These are phyloP conservation scores for Aspergillus eucalypticola DNA, from an alignment of 2,329 filamentous ascomycete genomes.

Conservation along the genomic window DNA sequence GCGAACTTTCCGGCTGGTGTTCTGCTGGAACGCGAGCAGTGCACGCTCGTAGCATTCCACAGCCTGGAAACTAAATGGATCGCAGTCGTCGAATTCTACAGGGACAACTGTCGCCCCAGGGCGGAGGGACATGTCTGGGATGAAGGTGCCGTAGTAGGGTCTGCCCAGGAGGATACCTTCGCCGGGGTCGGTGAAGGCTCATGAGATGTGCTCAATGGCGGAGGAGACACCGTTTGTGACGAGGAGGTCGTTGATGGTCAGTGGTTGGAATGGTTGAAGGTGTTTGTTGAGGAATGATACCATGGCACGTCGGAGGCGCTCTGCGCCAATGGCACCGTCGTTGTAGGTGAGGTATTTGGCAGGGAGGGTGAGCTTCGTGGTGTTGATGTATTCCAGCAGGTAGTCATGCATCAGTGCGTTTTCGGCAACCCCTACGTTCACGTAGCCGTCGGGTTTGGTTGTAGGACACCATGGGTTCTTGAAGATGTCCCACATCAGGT, in stretches of 20 bases:
- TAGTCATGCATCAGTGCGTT: conserved; percentile 54
- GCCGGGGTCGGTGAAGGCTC: conserved; percentile 34
- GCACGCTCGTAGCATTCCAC: conserved; percentile 50
- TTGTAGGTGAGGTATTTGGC: conserved; percentile 40
- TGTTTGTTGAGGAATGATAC: conserved; percentile 36
- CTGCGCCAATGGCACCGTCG: conserved; percentile 36
- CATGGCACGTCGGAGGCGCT: conserved; percentile 28
- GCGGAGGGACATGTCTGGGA: conserved; percentile 48
- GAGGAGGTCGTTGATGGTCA: conserved; percentile 31
- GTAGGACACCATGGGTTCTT: conserved; percentile 48
- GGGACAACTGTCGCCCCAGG: conserved; percentile 46
- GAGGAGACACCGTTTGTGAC: conserved; percentile 40
- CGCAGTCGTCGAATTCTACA: conserved; percentile 47
- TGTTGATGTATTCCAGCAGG: conserved; percentile 46
- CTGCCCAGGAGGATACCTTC: conserved; percentile 39
- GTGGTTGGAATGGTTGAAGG: conserved; percentile 27
- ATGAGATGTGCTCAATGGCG: conserved; percentile 38
- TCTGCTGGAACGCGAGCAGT: conserved; percentile 37
- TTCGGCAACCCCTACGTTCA: conserved; percentile 56
- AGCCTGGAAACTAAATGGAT: conserved; percentile 46
- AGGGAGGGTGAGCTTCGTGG: conserved; percentile 34
- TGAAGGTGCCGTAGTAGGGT: conserved; percentile 51
- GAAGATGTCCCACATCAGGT: conserved; percentile 48
- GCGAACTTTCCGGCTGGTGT: conserved; percentile 44
- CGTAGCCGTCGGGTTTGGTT: conserved; percentile 42